A percentile compares a stretch with the other conserved stretches of the same genome.
Conservation (phyloP, 2,329 filamentous ascomycete species). For the Clarireedia paspali region DNA sequence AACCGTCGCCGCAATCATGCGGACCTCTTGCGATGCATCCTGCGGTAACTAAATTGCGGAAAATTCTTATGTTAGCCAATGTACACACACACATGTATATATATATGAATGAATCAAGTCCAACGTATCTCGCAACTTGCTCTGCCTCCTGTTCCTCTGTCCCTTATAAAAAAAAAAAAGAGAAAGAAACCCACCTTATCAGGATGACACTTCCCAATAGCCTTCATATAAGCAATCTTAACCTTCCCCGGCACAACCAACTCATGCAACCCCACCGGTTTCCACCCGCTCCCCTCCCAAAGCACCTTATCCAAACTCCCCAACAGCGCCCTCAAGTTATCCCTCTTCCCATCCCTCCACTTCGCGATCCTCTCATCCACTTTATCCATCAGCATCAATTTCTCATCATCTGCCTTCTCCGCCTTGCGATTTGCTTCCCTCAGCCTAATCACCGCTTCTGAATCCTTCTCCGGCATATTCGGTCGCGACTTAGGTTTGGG, state of each 20-base stretch:
- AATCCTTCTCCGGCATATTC: conserved; percentile 31
- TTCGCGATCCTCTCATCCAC: conserved; percentile 71
- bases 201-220: conserved; percentile 95
- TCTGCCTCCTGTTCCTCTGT: not conserved
- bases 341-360: conserved; percentile 88
- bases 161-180: not conserved
- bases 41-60: conserved; percentile 45
- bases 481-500: conserved; percentile 31
- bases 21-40: conserved; percentile 56
- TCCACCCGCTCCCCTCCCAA: conserved; percentile 91
- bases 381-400: conserved; percentile 77
- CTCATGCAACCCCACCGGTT: conserved; percentile 91
- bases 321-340: conserved; percentile 82
- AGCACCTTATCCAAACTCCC: conserved; percentile 82
- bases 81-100: no score
- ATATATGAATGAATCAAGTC: not conserved
- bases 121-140: not conserved
- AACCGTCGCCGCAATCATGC: conserved; percentile 57
- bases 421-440: conserved; percentile 80
- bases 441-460: conserved; percentile 73
- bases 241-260: conserved; percentile 89
- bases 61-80: not conserved
- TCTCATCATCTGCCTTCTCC: conserved; percentile 83
- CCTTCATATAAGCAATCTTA: conserved; percentile 98
- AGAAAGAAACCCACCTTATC: conserved; percentile 69